These are phyloP conservation scores for Tuber umbilicatum DNA, from an alignment of 495 filamentous ascomycete genomes.

Conservation along the genomic window DNA sequence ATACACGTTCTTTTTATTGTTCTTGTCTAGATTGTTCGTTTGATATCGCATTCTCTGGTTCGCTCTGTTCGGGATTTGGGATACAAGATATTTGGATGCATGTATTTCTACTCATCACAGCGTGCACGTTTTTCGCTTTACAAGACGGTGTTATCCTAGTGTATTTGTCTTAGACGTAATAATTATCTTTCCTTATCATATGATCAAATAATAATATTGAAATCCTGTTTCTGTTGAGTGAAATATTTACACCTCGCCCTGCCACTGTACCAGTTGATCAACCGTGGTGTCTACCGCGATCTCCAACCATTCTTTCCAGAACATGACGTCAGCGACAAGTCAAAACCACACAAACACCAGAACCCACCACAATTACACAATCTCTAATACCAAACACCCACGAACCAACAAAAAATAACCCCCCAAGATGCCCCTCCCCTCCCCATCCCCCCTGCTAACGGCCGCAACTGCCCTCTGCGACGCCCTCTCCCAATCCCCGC, in stretches of 20 bases:
- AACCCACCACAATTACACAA: not conserved
- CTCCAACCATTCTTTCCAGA: not conserved
- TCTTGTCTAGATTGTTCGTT: not conserved
- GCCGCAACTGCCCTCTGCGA: constrained; percentile 35
- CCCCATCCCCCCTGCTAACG: constrained; percentile 50
- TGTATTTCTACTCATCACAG: not conserved
- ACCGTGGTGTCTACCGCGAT: not conserved
- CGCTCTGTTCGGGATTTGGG: not conserved
- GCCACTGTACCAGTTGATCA: not conserved
- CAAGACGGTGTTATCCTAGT: not conserved
- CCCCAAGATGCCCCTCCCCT: constrained; percentile 21
- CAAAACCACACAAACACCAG: not conserved
- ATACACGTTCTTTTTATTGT: constrained; percentile 4
- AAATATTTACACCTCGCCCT: not conserved
- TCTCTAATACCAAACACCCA: not conserved
- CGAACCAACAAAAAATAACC: not conserved
- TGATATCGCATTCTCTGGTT: not conserved
- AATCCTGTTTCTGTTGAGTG: not conserved
- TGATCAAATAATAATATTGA: not conserved
- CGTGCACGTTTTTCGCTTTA: not conserved
- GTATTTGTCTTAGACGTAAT: constrained; percentile 4
- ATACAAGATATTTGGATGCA: not conserved
- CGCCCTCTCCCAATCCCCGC: constrained; percentile 51
- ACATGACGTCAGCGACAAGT: not conserved
- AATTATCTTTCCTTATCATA: not conserved